Evolutionary conservation across 2,329 filamentous ascomycete genomes (phyloP), one percentile per base, ranked within the genome.

Genomic region (Talaromyces atroroseus): DNA sequence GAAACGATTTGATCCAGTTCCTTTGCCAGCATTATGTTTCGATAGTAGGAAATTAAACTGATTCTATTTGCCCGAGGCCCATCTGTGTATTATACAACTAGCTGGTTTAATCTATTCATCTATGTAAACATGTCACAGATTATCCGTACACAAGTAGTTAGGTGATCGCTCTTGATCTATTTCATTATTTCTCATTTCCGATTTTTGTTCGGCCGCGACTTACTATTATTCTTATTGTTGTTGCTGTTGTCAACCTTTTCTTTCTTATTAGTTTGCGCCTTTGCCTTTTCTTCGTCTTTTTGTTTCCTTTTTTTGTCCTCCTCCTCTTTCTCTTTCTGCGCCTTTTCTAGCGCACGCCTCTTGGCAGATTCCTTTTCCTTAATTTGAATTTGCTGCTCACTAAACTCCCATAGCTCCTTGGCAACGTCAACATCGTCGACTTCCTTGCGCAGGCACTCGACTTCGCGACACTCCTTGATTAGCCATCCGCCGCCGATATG

Each of bases 331-430:
- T 75, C 71, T 32, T 62, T 63, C 56, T 71, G 69, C 61, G 82
- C 84, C 71, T 87, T 88, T 62, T 77, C 77, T 56, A 78, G 70
- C 48, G 80, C 81, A 57, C 84, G 74, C 57, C 79, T 81, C 50
- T 83, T 74, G 8, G 91, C 91, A 23, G 86, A 83, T 68, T 87
- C 83, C 75, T 89, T 95, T 73, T 97, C 92, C 14, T 87, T 82
- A 64, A 82, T 81, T 70, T 95, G 87, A 56, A 97, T 86, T 61
- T 95, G 82, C 67, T 84, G 84, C 66, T 96, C 92, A 67, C 89
- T 96, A 58, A 89, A 85, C 68, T 95, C 84, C 92, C 92, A 99
- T 16, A 99, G 77, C 69, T 86, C 83, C 80, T 95, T 91, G 58
- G 90, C 91, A 29, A 89, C 75, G 20, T 81, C 82, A 61, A 95